Evolutionary conservation across 2,329 filamentous ascomycete species (phyloP).

Genomic region (Neonectria hederae): DNA sequence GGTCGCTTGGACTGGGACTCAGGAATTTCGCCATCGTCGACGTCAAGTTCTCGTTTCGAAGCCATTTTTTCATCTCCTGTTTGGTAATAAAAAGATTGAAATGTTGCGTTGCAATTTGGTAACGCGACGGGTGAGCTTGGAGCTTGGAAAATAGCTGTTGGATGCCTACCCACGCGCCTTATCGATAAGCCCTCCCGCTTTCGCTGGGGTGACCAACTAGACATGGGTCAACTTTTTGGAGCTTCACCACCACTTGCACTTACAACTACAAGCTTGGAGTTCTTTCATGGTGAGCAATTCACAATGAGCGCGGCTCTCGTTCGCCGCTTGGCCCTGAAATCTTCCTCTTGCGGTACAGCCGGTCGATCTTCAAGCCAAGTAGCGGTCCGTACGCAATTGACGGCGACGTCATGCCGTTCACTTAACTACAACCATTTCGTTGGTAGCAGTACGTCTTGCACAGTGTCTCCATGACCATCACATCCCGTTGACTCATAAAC

Average conservation of each 20-base stretch:
- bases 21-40: constrained; percentile 42
- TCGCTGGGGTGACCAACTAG: constrained; percentile 12
- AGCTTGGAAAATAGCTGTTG: constrained; percentile 21
- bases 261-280: constrained; percentile 9
- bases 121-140: constrained; percentile 6
- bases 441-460: constrained; percentile 38
- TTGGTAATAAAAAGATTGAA: background rate
- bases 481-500: constrained; percentile 1
- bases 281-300: constrained; percentile 36
- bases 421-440: constrained; percentile 52
- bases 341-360: background rate
- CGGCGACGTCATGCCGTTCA: constrained; percentile 38
- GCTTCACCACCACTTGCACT: constrained; percentile 20
- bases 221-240: constrained; percentile 17
- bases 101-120: background rate
- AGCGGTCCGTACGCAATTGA: constrained; percentile 14
- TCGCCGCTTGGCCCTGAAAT: constrained; percentile 37
- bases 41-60: constrained; percentile 47
- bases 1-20: constrained; percentile 42
- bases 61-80: constrained; percentile 41
- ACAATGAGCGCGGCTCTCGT: constrained; percentile 47
- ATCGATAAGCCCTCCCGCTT: constrained; percentile 34
- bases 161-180: constrained; percentile 32
- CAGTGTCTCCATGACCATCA: constrained; percentile 4
- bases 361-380: background rate